Base-by-base conservation (phyloP, 495 filamentous ascomycete species). In the Trichocladium uniseriatum region DNA sequence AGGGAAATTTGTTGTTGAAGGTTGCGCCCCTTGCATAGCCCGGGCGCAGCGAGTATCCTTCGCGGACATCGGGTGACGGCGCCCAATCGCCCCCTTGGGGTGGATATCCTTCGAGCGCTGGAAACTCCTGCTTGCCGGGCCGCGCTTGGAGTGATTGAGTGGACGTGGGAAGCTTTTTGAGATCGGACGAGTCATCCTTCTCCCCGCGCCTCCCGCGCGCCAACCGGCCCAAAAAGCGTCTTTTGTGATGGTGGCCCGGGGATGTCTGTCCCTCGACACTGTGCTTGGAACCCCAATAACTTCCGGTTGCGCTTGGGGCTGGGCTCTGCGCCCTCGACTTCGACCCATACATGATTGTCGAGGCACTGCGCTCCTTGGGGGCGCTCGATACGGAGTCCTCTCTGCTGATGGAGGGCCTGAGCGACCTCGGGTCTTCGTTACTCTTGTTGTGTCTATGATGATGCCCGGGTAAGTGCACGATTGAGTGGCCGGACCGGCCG, bases 381-480 rank as follows among this genome's bases (percentile, higher is more conserved):
- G 77, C 51, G 48, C 68, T 79, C 38, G 72, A 58, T 6, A 70
- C 61, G 10, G 84, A 81, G 52, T 91, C 86, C 58, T 92, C 86
- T 45, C 81, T 75, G 53, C 80, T 84, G 20, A 78, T 73, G 6
- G 76, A 68, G 5, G 87, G 86, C 38, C 83, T 75, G 36, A 77
- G 58, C 46, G 73, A 54, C 63, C 81, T 68, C 58, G 76, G 57
- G 67, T 91, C 87, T 51, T 94, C 87, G 65, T 82, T 88, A 62
- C 78, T 82, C 59, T 72, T 77, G 57, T 79, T 79, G 55, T 94
- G 89, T 35, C 86, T 82, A 57, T 88, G 86, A 31, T 84, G 72
- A 45, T 83, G 79, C 29, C 83, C 68, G 49, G 80, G 74, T 43
- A 79, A 65, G 57, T 80, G 79, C 48, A 74, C 69, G 31, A 75